phyloP scores from a whole-genome alignment of 129 eudicot species.

The Sambucus nigra region DNA sequence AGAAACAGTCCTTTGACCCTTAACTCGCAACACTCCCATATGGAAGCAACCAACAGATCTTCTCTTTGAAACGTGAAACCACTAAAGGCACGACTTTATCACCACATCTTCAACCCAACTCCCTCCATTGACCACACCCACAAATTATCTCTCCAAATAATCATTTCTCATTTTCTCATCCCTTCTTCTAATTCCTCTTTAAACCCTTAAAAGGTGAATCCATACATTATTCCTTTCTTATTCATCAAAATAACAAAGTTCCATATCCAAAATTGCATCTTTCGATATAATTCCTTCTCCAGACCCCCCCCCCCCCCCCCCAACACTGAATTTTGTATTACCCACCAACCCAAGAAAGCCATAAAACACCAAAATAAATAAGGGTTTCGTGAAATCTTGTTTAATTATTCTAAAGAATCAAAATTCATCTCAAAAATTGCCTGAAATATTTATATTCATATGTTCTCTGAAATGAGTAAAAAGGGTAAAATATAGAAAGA shows the following conservation, averaged over 20 bases:
- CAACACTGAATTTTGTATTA: background rate
- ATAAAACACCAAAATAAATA: conserved; percentile 4
- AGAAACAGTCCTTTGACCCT: too few relatives aligned
- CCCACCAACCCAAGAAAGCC: conserved; percentile 16
- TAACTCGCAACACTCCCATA: too few relatives aligned
- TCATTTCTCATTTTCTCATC: background rate
- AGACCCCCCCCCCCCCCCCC: too few relatives aligned
- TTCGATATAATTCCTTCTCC: conserved; percentile 1
- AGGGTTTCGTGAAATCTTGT: background rate
- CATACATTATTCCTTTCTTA: background rate
- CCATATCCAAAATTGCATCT: background rate
- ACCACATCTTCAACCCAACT: background rate
- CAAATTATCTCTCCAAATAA: background rate
- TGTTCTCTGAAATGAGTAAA: background rate
- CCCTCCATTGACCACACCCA: background rate
- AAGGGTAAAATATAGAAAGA: background rate
- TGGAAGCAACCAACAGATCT: background rate
- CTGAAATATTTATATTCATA: conserved; percentile 17
- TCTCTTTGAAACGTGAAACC: background rate
- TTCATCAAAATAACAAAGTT: conserved; percentile 8
- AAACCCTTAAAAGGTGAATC: background rate
- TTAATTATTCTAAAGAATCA: background rate
- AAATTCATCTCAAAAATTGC: conserved; percentile 21
- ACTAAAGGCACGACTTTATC: background rate
- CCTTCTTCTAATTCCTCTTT: background rate